Evolutionary conservation across 305 asterid genomes (phyloP), one percentile per base, ranked within the genome.

Genomic region (Fraxinus platypoda): DNA sequence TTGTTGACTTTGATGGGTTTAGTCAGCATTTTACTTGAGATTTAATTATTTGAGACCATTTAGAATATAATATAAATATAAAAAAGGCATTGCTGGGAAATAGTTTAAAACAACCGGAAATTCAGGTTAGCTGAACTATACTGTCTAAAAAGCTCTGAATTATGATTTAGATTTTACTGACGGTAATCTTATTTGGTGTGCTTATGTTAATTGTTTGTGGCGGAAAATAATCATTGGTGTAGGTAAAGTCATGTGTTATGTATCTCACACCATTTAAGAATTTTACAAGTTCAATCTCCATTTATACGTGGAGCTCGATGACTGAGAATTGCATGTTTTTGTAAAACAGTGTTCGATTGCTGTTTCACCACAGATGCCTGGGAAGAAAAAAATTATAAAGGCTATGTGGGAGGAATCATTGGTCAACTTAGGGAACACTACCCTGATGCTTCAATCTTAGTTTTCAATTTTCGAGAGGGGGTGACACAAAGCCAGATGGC

Each of bases 311-410:
- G 62, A 52, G 86, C 80, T 78, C 62, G 77, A 71, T 84, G 43
- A 83, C 78, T 84, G 79, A 76, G 74, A 77, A 19, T 81, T 82
- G 43, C 17, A 71, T 77, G 19, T 81, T 35, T 83, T 62, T 88
- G 81, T 90, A 52, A 52, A 52, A 4, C 23, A 95, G 99, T 95
- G 52, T 95, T 95, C 78, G 99, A 95, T 88, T 88, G 93, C 88
- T 95, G 99, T 88, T 95, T 95, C 93, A 90, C 94, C 74, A 90
- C 95, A 75, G 93, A 95, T 57, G 86, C 90, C 81, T 91, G 93
- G 92, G 94, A 87, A 78, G 91, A 91, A 81, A 87, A 87, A 81
- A 89, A 91, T 78, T 94, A 92, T 89, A 93, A 91, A 86, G 87
- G 85, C 43, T 94, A 95, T 83, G 94, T 90, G 79, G 97, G 95